phyloP scores from a whole-genome alignment of 805 yeast species.

The Wickerhamomyces hampshirensis region DNA sequence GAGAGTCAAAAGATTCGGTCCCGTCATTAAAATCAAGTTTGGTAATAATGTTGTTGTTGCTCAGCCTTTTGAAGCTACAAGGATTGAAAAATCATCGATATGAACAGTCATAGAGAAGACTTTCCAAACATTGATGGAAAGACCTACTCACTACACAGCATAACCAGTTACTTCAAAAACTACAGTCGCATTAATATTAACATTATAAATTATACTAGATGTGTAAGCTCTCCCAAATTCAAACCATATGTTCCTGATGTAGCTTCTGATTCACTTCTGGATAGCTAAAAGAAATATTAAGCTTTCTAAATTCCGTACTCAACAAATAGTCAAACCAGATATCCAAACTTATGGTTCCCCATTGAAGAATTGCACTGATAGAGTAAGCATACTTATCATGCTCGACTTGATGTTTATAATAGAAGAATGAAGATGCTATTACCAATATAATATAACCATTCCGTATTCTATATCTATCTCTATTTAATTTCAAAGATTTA shows the following conservation, averaged over 20 bases:
- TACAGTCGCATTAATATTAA: background rate
- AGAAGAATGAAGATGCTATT: constrained; percentile 2
- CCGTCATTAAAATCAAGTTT: constrained; percentile 21
- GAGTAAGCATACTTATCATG: constrained; percentile 11
- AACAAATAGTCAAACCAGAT: constrained; percentile 10
- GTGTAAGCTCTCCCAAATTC: too few species aligned
- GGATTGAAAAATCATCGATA: constrained; percentile 19
- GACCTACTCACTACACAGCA: background rate
- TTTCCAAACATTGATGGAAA: background rate
- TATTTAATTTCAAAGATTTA: background rate
- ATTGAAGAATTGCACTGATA: constrained; percentile 15
- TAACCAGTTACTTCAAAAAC: background rate
- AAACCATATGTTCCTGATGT: too few species aligned
- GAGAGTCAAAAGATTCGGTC: constrained; percentile 17
- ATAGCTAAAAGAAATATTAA: constrained; percentile 2
- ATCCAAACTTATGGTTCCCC: constrained; percentile 10
- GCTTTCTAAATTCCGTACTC: constrained; percentile 3
- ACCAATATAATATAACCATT: constrained; percentile 2
- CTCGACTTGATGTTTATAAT: constrained; percentile 17
- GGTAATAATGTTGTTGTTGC: constrained; percentile 19
- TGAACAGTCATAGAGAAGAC: background rate
- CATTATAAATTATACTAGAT: constrained; percentile 1
- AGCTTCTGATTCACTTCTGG: constrained; percentile 6
- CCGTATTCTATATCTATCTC: constrained; percentile 2
- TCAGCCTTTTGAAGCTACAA: constrained; percentile 22